Evolutionary conservation across 768 basidiomycete genomes (phyloP).

Genomic region (Trametopsis cervina): DNA sequence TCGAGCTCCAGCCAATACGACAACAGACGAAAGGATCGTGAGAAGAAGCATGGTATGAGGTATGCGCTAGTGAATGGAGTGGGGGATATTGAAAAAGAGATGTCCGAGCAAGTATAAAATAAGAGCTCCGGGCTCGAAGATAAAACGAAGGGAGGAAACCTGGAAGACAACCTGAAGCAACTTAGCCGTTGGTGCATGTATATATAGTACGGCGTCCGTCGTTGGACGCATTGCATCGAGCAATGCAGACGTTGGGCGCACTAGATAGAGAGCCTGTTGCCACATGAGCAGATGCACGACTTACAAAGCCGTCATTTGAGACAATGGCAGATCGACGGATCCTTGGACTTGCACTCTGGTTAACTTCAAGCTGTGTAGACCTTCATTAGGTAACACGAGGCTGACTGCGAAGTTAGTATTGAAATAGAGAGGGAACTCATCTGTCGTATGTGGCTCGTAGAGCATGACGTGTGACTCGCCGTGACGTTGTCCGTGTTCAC

Average conservation of each 20-base stretch:
- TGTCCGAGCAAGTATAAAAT: no score
- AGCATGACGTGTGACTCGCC: not conserved
- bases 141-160: not conserved
- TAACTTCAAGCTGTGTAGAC: no score
- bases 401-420: not conserved
- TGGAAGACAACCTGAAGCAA: not conserved
- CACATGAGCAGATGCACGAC: not conserved
- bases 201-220: no score
- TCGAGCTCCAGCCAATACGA: not conserved
- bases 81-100: not conserved
- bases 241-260: not conserved
- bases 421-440: not conserved
- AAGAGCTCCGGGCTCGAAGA: conserved; percentile 11
- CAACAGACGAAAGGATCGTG: not conserved
- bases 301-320: not conserved
- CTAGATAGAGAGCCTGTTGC: not conserved
- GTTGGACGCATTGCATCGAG: no score
- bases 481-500: not conserved
- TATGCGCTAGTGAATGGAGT: not conserved
- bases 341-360: no score
- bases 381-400: no score
- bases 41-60: not conserved
- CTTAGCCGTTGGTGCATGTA: no score
- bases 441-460: not conserved
- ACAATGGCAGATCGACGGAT: not conserved